Evolutionary conservation across 2,329 filamentous ascomycete species (phyloP), one percentile per base, ranked within the genome.

Genomic region (Arthrocladium fulminans): DNA sequence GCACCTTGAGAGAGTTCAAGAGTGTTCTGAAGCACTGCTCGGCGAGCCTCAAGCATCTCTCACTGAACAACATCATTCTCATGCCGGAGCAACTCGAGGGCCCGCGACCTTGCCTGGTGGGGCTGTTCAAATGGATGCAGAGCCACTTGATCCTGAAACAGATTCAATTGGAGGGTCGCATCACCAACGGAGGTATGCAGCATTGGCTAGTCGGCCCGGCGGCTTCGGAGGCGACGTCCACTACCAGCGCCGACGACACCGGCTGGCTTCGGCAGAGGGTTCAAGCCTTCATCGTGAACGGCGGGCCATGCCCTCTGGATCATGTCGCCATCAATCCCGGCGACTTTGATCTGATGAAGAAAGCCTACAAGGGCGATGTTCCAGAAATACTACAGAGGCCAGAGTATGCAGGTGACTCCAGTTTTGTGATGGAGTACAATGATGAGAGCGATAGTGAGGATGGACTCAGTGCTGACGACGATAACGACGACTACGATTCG

Each of bases 311-410:
- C 27, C 56, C 56, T 8, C 47, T 58, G 9, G 51, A 55, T 13
- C 37, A 39, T n/a, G 32, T 58, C 30, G 53, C 54, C 10, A 52
- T 58, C 46, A 46, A 56, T 25, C 49, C 52, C 7, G 50, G 52
- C 23, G 44, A 55, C 25, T 44, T 47, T 23, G 56, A 58, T 23
- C 27, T 45, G 17, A 17, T 19, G 7, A 45, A 24, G 17, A 24
- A 45, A 19, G n/a, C 17, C 2, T 23, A 22, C 8, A 29, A 9
- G 13, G 15, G 19, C 5, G 15, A 10, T 13, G 43, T 45, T 2
- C 43, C 43, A 6, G 17, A 35, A 4, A 9, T 15, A 9, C 29
- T 35, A 10, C 12, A 25, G 15, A 20, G 23, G 5, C 13, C 13
- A 13, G 29, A 23, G 17, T 45, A 23, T 13, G 15, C 5, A 3